Conservation (phyloP, 1,284 basidiomycete genomes). For the Naganishia cerealis region DNA sequence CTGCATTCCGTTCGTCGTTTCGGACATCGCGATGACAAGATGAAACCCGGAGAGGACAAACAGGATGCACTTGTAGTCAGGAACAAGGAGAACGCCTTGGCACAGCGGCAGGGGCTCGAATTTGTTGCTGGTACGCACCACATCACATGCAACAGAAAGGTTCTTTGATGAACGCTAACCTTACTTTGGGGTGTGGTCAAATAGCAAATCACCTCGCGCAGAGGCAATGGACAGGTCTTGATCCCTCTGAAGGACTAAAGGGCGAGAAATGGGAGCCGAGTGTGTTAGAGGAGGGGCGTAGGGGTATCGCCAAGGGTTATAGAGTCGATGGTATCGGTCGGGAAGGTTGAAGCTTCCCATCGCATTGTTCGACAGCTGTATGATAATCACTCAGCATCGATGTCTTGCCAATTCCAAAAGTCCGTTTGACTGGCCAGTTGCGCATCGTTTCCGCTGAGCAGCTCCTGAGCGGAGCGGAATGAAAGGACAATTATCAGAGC, state of each 20-base stretch:
- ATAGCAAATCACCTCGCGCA: constrained; percentile 43
- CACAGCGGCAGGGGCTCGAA: constrained; percentile 59
- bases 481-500: background rate
- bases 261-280: constrained; percentile 75
- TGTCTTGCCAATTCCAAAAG: too few species aligned
- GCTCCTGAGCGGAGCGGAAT: background rate
- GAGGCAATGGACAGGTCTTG: constrained; percentile 78
- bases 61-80: constrained; percentile 59
- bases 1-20: constrained; percentile 63
- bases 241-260: constrained; percentile 59
- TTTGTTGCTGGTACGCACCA: constrained; percentile 67
- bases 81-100: constrained; percentile 62
- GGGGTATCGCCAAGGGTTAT: constrained; percentile 86
- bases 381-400: too few species aligned
- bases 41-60: constrained; percentile 33
- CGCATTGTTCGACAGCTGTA: background rate
- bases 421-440: too few species aligned
- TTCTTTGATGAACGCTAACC: background rate
- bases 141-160: background rate
- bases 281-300: constrained; percentile 80
- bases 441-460: too few species aligned
- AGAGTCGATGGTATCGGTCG: constrained; percentile 50
- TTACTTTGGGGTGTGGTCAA: background rate
- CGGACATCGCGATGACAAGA: constrained; percentile 24
- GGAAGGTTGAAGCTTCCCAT: constrained; percentile 1